Evolutionary conservation across 306 rosid genomes (phyloP), one percentile per base, ranked within the genome.

Genomic region (Macrotyloma uniflorum): DNA sequence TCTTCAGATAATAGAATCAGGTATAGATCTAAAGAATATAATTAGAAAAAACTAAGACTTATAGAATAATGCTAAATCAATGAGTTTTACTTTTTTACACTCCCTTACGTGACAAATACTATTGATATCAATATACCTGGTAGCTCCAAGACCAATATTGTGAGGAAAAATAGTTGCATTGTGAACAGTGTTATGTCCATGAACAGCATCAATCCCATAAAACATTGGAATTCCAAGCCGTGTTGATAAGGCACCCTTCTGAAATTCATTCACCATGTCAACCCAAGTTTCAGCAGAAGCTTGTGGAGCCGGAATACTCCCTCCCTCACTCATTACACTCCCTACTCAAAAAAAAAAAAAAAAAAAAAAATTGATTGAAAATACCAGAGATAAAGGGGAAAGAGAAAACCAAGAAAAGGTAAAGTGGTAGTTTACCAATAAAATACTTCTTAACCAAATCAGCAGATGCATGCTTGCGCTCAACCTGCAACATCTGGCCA

Each of bases 171-270:
- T 69, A 10, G 90, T 86, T 35, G 90, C 90, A 26, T 80, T 83
- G n/a, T 86, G 81, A 18, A 86, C 82, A 69, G 70, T 55, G 49
- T 30, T 70, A 23, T 86, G 87, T 13, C 90, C 90, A 64, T 86
- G 90, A 70, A 86, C 82, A 7, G 84, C 90, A 86, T 86, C 90
- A 74, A 86, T 81, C 63, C 90, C 90, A 78, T 86, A 86, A 70
- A 86, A 77, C 53, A 83, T 70, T 3, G 90, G 90, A 74, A 86
- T 86, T 49, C 86, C 90, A 15, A 86, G 82, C 67, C 84, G 68
- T 14, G 84, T 68, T 5, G 87, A 83, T 65, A 86, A 47, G 33
- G 87, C 81, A 63, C 85, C 87, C 70, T 69, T 80, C 72, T 86
- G 90, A 74, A 83, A 83, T 15, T 83, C 86, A 78, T 86, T 86